phyloP scores from a whole-genome alignment of 495 filamentous ascomycete species.

The Beverwykella pulmonaria region DNA sequence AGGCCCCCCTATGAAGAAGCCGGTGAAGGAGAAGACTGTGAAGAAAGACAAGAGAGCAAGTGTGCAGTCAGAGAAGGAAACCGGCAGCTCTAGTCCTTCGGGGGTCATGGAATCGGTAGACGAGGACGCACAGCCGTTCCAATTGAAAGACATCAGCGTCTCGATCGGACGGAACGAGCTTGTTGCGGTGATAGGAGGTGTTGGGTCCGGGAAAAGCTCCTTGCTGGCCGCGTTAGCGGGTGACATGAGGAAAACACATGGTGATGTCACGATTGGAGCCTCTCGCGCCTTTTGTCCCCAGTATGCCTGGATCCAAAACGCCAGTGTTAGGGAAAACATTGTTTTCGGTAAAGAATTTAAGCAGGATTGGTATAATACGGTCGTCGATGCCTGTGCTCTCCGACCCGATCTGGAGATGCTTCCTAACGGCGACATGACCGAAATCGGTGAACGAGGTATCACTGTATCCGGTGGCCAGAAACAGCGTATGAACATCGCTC shows the following conservation, averaged over 20 bases:
- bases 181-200: conserved; percentile 85
- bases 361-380: conserved; percentile 62
- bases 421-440: conserved; percentile 69
- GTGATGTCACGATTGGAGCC: conserved; percentile 72
- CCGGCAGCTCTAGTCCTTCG: conserved; percentile 48
- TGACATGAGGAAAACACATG: conserved; percentile 84
- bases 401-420: conserved; percentile 75
- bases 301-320: conserved; percentile 96
- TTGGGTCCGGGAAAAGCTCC: conserved; percentile 91
- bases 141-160: conserved; percentile 73
- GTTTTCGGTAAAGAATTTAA: conserved; percentile 82
- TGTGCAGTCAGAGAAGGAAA: conserved; percentile 41
- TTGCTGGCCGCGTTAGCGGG: conserved; percentile 87
- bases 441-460: conserved; percentile 80
- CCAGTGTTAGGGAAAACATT: conserved; percentile 84
- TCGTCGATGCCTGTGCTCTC: conserved; percentile 68
- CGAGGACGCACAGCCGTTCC: conserved; percentile 71
- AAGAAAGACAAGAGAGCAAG: conserved; percentile 40
- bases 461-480: conserved; percentile 84
- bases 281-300: conserved; percentile 89
- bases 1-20: conserved; percentile 3
- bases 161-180: conserved; percentile 79
- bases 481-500: conserved; percentile 68
- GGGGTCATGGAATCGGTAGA: conserved; percentile 52
- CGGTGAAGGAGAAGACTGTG: conserved; percentile 46